phyloP scores from a whole-genome alignment of 805 yeast species.

The Debaryomyces maramus region DNA sequence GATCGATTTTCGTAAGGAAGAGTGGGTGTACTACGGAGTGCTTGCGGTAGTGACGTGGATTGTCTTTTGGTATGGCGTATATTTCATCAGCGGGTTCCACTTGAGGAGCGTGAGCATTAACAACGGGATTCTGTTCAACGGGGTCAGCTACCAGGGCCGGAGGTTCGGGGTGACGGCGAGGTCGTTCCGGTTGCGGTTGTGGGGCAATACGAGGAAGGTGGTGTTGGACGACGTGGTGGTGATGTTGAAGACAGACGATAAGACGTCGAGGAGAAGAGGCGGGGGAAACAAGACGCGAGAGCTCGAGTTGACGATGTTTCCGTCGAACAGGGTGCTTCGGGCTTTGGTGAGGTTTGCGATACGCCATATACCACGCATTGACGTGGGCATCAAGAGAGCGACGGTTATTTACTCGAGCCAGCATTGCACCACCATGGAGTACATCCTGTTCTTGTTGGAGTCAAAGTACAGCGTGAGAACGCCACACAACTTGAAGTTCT shows the following conservation, averaged over 20 bases:
- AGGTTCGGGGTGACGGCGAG: constrained; percentile 15
- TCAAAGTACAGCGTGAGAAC: constrained; percentile 22
- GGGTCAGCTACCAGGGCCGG: constrained; percentile 19
- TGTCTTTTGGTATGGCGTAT: constrained; percentile 31
- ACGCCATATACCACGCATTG: constrained; percentile 19
- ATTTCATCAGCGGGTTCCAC: constrained; percentile 32
- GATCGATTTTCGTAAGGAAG: neutral
- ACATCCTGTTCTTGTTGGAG: constrained; percentile 17
- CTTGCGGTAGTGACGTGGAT: constrained; percentile 21
- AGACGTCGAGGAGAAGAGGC: constrained; percentile 1
- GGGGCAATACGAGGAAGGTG: constrained; percentile 38
- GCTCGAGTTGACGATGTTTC: constrained; percentile 14
- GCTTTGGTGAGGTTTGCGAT: constrained; percentile 15
- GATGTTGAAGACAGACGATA: neutral
- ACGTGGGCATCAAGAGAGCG: constrained; percentile 19
- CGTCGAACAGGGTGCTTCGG: constrained; percentile 12
- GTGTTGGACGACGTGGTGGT: constrained; percentile 29
- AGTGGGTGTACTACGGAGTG: neutral
- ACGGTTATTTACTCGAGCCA: constrained; percentile 6
- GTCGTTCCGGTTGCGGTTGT: constrained; percentile 32
- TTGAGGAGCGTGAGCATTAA: constrained; percentile 32
- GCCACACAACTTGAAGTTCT: constrained; percentile 17
- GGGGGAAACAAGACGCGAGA: neutral
- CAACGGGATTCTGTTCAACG: constrained; percentile 40
- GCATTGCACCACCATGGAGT: constrained; percentile 16